Base-by-base conservation (phyloP, 768 basidiomycete genomes). In the Tremella fuciformis region DNA sequence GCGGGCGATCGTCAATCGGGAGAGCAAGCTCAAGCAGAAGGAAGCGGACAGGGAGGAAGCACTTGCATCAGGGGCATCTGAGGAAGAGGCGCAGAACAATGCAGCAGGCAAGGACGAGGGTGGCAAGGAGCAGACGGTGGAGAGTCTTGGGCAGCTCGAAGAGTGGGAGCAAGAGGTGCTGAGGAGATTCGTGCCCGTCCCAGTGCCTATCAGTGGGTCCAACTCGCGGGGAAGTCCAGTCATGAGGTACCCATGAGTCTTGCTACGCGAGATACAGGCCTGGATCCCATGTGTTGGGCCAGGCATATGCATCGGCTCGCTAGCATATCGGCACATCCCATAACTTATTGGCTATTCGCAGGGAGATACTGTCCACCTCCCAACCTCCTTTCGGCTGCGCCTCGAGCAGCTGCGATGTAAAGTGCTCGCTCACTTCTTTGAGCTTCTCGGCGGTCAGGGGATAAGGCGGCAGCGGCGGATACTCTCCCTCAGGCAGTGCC, bases 131-230 rank as follows among this genome's bases (percentile, higher is more conserved):
- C 53, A 78, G 82, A 59, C 67, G 74, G 25, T 84, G 84, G 13
- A 84, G 84, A 61, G 29, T 34, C 29, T 34, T 34, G 29, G 29
- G 6, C 29, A 34, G 29, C 22, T 46, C 7, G 22, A 46, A 22
- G 78, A 78, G 38, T 98, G 94, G 94, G 94, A 98, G 77, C 80
- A 83, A 57, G 85, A 85, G 69, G 82, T 97, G 48, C 78, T 92
- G 47, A 82, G 84, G 59, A 81, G 70, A 37, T 77, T 77, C 61
- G 58, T 65, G 7, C 39, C 46, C 22, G 72, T 74, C 8, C 62
- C 64, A n/a, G 64, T 73, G 21, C 71, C 71, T 13, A 34, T 59
- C 21, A 34, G 22, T 57, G 66, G 8, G 53, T 46, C 0, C 58
- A 59, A 48, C 44, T 25, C 34, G 13, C 25, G 49, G 25, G 49